Base-by-base conservation (phyloP, 2,329 filamentous ascomycete genomes). In the Fragosphaeria purpurea region DNA sequence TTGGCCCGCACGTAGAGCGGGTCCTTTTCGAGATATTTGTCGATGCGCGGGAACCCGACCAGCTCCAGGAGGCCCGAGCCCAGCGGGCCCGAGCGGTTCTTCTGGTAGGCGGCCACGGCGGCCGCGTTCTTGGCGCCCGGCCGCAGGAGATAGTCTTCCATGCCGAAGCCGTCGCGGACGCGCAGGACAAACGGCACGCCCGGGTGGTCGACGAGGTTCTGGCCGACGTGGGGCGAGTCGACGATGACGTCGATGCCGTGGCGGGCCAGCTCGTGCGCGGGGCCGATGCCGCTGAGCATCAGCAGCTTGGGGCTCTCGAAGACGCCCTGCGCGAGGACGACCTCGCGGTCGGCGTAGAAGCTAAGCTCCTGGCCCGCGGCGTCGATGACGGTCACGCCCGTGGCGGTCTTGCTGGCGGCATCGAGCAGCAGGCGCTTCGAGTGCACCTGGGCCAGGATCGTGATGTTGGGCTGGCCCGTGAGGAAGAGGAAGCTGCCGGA, bases 261-360 rank as follows among this genome's bases (percentile, higher is more conserved):
- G 48, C 68, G 66, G 22, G 69, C 55, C 6, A 86, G 71, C 56
- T 81, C 74, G 0, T 66, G 60, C 9, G 63, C 59, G 0, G 79
- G 79, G 0, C 82, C 82, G 37, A 85, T 72, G n/a, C 82, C 82
- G 47, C 71, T 77, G 2, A 84, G 72, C 65, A 82, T 79, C 10
- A 86, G 74, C 3, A 86, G 64, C 62, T 85, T 81, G 6, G 80
- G 80, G 1, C 75, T 75, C 64, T 84, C 80, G 63, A 77, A 84
- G 1, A 77, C 73, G 13, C 81, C 81, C 12, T 65, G 61, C 0
- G 69, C 69, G 4, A 76, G 61, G 8, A 69, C 73, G 7, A 75
- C 73, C 58, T 76, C 73, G 65, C 72, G 56, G 31, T 62, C 70
- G 39, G 77, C 74, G 6, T 63, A 65, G 54, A 80, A 68, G 35